These are phyloP conservation scores for Cyberlindnera veronae DNA, from an alignment of 805 yeast species.

Conservation along the genomic window DNA sequence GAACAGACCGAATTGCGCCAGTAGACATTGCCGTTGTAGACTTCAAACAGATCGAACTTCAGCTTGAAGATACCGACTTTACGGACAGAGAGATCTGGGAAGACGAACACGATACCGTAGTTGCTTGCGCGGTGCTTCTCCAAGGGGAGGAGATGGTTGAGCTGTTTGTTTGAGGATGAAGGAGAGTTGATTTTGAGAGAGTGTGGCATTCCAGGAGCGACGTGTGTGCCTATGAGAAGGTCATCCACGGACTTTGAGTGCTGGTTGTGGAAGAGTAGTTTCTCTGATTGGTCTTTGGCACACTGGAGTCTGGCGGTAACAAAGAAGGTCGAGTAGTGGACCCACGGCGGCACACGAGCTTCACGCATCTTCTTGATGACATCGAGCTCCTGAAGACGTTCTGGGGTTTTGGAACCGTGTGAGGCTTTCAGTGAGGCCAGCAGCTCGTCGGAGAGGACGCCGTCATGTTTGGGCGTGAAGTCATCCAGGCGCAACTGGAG, in stretches of 20 bases:
- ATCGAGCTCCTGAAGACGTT: slow-evolving; percentile 21
- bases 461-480: slow-evolving; percentile 9
- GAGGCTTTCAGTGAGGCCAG: slow-evolving; percentile 6
- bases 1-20: slow-evolving; percentile 19
- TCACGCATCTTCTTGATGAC: slow-evolving; percentile 18
- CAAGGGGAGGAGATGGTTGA: slow-evolving; percentile 12
- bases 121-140: slow-evolving; percentile 20
- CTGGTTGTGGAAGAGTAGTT: slow-evolving; percentile 7
- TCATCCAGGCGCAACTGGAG: slow-evolving; percentile 24
- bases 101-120: slow-evolving; percentile 29
- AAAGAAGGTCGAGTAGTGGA: slow-evolving; percentile 28
- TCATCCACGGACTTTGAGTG: slow-evolving; percentile 15
- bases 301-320: slow-evolving; percentile 21
- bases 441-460: slow-evolving; percentile 13
- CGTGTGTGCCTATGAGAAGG: slow-evolving; percentile 23
- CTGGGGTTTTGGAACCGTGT: slow-evolving; percentile 16
- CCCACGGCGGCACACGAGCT: slow-evolving; percentile 23
- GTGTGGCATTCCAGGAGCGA: slow-evolving; percentile 26
- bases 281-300: slow-evolving; percentile 9
- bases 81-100: slow-evolving; percentile 30
- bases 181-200: slow-evolving; percentile 16
- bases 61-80: slow-evolving; percentile 27
- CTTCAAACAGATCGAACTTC: slow-evolving; percentile 30
- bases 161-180: slow-evolving; percentile 12
- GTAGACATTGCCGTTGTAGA: slow-evolving; percentile 21